Evolutionary conservation across 192 early-diverging fungal species (phyloP).

Genomic region (Kappamyces sp.): DNA sequence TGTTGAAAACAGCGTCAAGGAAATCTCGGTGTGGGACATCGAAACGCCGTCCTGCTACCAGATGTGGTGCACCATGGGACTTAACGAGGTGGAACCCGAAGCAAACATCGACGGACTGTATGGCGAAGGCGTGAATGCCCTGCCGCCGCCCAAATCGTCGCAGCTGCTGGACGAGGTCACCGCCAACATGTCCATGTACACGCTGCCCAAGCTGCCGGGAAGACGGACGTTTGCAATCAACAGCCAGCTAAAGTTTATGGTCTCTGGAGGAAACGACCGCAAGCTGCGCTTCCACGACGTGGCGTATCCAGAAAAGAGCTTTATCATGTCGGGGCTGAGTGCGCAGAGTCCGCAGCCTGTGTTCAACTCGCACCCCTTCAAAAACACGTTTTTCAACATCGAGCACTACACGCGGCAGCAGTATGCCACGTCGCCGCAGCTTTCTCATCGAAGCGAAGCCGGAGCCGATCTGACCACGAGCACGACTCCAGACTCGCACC

Average conservation of each 20-base stretch:
- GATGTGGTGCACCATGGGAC: constrained; percentile 56
- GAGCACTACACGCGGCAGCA: constrained; percentile 17
- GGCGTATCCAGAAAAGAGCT: constrained; percentile 61
- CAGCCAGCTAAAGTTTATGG: constrained; percentile 45
- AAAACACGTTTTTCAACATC: constrained; percentile 12
- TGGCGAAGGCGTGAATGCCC: constrained; percentile 37
- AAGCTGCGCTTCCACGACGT: constrained; percentile 84
- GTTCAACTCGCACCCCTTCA: constrained; percentile 48
- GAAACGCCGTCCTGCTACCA: constrained; percentile 61
- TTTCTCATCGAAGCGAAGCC: constrained; percentile 17
- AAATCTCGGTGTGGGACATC: constrained; percentile 80
- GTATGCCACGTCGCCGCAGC: constrained; percentile 3
- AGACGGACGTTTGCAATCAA: constrained; percentile 4
- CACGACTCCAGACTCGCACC: constrained; percentile 41
- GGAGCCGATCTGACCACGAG: constrained; percentile 6
- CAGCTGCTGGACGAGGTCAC: constrained; percentile 13
- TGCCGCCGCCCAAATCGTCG: constrained; percentile 8
- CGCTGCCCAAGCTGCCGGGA: neutral
- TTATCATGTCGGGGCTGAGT: constrained; percentile 63
- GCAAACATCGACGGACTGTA: constrained; percentile 24
- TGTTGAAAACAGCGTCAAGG: constrained; percentile 56
- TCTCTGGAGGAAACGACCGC: constrained; percentile 76
- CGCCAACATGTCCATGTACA: constrained; percentile 5
- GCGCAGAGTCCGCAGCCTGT: constrained; percentile 46
- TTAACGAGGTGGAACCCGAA: neutral